phyloP scores from a whole-genome alignment of 352 stramenopile species.

The Globisporangium nunn region DNA sequence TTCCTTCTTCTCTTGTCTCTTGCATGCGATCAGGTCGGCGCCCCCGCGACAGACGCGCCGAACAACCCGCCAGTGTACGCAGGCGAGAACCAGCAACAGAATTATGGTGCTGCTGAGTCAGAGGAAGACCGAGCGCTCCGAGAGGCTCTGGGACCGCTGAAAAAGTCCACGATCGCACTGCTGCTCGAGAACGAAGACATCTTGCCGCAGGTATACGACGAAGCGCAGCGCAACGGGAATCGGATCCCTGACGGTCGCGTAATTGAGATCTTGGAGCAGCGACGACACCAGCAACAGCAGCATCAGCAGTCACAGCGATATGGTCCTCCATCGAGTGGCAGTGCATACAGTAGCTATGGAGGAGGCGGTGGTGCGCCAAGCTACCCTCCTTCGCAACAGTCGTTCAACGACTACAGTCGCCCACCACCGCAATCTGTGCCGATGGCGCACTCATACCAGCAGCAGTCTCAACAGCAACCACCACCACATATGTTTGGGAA shows the following conservation, averaged over 20 bases:
- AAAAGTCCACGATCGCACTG: slow-evolving; percentile 64
- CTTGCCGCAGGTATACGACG: slow-evolving; percentile 69
- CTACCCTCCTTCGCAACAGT: slow-evolving; percentile 3
- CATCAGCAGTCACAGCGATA: slow-evolving; percentile 21
- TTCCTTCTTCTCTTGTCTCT: neutral
- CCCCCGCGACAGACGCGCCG: slow-evolving; percentile 2
- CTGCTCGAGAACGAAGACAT: slow-evolving; percentile 71
- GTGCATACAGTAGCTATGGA: slow-evolving; percentile 16
- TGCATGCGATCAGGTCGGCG: slow-evolving; percentile 7
- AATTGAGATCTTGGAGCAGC: slow-evolving; percentile 70
- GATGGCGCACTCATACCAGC: neutral
- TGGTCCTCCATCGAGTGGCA: slow-evolving; percentile 21
- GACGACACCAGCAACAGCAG: slow-evolving; percentile 22
- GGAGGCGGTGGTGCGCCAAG: slow-evolving; percentile 18
- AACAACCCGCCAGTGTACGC: neutral
- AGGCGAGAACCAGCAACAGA: slow-evolving; percentile 7
- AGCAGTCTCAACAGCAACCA: slow-evolving; percentile 7
- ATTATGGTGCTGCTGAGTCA: slow-evolving; percentile 21
- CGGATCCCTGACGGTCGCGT: slow-evolving; percentile 69
- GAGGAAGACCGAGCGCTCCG: slow-evolving; percentile 56
- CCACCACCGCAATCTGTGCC: neutral
- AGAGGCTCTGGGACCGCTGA: slow-evolving; percentile 57
- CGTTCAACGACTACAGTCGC: slow-evolving; percentile 18
- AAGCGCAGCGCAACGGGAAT: slow-evolving; percentile 74
- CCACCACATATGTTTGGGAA: slow-evolving; percentile 19